Base-by-base conservation (phyloP, 2,329 filamentous ascomycete species). In the Teratosphaeria zuluensis region DNA sequence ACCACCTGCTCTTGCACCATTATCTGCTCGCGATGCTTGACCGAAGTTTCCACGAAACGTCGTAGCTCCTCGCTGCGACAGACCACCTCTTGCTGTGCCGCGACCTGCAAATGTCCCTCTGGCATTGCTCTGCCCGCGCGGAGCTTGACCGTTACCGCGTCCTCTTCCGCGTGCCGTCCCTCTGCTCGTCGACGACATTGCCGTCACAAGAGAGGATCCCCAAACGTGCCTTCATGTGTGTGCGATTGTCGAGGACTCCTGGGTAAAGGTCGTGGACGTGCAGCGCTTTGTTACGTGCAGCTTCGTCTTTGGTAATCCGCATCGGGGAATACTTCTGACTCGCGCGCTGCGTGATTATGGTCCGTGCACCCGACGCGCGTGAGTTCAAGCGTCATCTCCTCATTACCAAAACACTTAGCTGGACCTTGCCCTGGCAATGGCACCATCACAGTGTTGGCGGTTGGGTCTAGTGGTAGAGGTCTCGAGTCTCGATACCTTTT, bases 151-250 rank as follows among this genome's bases (percentile, higher is more conserved):
- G 9, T 48, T 59, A 58, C 58, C 60, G 38, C 60, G 60, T 30
- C 60, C 60, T 58, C 58, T 53, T 35, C 58, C 62, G 31, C 62
- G 62, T 14, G 42, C 33, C 7, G 55, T 53, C 32, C 54, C 53
- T 35, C 61, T 59, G 56, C 59, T 52, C 24, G 55, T 38, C 42
- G 60, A 51, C 58, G 51, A 58, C 57, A 56, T 59, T 38, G 48
- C 54, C 59, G 61, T 59, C 55, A 48, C 53, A 53, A 55, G 54
- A 55, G 57, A 56, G 54, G 31, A 31, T 16, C 7, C 30, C 8
- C 19, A 28, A 12, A 12, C 12, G 32, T 24, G 35, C n/a, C 61
- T 21, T 58, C 61, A 62, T 62, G 42, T 56, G 59, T 35, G 19
- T 42, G 31, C 12, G 31, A 28, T 9, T 21, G n/a, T 31, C 30